Base-by-base conservation (phyloP, 331 rosid genomes). In the Rosa hybrid region DNA sequence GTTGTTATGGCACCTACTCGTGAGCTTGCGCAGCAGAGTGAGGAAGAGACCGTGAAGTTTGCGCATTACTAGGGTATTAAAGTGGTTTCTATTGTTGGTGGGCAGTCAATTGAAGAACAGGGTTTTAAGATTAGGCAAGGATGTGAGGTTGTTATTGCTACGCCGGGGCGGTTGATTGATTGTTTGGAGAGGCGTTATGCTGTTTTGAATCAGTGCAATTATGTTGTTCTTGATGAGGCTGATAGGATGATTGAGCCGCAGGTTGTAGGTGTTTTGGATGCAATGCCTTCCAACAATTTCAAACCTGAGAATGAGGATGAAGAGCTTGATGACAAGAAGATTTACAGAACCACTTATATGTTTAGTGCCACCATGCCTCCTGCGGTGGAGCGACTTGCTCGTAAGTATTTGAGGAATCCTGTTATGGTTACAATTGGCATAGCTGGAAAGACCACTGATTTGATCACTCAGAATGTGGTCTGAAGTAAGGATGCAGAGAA, bases 231-330 rank as follows among this genome's bases (percentile, higher is more conserved):
- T 34, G 93, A 91, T 38, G 96, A 91, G 86, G 93, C 96, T 17
- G 93, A 91, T 74, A 86, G 96, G 21, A 91, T 91, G 96, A 91
- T 91, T 64, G 96, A 89, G 83, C 91, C 91, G 9, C 96, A 89
- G 75, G 96, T 91, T 46, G 86, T 89, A 5, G 39, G 93, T 49
- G 96, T 89, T 51, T 76, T 91, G 74, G 96, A 89, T 80, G 96
- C 93, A 27, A 89, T 91, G 93, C 93, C 93, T 76, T 91, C 92
- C 20, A 89, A 92, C 72, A 89, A 91, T 83, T 72, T 91, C 42
- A 91, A 91, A 74, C 96, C 93, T 0, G 93, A 91, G 84, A 91
- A 91, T 3, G 96, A 89, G 78, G 96, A 89, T 48, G 93, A 91
- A 50, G 96, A 65, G 71, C 71, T 65, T 16, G 71, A 30, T 64